Evolutionary conservation across 108 stramenopile species (phyloP).

Genomic region (Fistulifera solaris): DNA sequence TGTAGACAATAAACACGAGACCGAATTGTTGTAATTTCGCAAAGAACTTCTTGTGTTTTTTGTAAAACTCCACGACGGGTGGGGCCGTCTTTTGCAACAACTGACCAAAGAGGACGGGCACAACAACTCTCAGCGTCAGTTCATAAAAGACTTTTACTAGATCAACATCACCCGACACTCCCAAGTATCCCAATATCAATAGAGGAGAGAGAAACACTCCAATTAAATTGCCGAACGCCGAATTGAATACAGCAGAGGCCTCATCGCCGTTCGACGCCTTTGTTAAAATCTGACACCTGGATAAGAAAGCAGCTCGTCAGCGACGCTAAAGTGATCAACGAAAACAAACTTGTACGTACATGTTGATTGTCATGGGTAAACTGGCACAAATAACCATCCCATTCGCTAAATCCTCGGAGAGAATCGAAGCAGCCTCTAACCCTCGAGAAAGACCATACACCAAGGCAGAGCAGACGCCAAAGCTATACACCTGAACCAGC

Average conservation of each 20-base stretch:
- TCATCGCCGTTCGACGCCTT: slow-evolving; percentile 72
- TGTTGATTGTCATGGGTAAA: slow-evolving; percentile 77
- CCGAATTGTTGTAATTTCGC: slow-evolving; percentile 34
- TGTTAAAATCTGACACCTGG: slow-evolving; percentile 41
- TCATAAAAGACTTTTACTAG: slow-evolving; percentile 36
- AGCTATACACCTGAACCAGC: slow-evolving; percentile 66
- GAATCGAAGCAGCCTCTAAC: slow-evolving; percentile 25
- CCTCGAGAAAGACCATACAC: slow-evolving; percentile 51
- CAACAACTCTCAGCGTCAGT: slow-evolving; percentile 37
- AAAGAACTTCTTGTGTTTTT: slow-evolving; percentile 33
- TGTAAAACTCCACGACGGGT: slow-evolving; percentile 23
- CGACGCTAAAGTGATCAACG: too few relatives aligned
- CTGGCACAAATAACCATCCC: slow-evolving; percentile 72
- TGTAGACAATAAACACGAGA: slow-evolving; percentile 61
- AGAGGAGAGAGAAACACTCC: slow-evolving; percentile 60
- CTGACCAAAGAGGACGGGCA: slow-evolving; percentile 52
- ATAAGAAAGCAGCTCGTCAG: too few relatives aligned
- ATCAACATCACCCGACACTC: slow-evolving; percentile 32
- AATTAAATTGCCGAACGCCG: slow-evolving; percentile 51
- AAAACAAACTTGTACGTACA: slow-evolving; percentile 26
- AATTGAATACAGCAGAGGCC: slow-evolving; percentile 71
- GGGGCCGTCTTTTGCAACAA: slow-evolving; percentile 26
- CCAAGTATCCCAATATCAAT: slow-evolving; percentile 53
- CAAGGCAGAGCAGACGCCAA: slow-evolving; percentile 51
- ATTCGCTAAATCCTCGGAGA: slow-evolving; percentile 49